Evolutionary conservation across 306 rosid genomes (phyloP).

Genomic region (Arachis stenosperma): DNA sequence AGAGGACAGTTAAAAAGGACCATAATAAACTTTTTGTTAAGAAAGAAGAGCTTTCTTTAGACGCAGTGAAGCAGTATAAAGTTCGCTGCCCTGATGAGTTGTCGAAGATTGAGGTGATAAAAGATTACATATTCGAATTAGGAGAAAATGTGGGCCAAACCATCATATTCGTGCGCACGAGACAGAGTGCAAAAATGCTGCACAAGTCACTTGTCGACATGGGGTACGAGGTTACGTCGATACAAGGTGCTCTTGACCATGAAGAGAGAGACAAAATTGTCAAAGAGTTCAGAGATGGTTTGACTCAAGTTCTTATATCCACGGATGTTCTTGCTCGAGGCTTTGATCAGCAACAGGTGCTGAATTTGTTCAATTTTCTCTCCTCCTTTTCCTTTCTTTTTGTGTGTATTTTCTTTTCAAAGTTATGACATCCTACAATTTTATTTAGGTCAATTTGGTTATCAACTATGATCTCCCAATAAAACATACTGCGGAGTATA

Average conservation of each 20-base stretch:
- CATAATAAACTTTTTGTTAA: slow-evolving; percentile 70
- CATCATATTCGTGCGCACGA: slow-evolving; percentile 69
- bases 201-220: slow-evolving; percentile 53
- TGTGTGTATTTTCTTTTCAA: neutral
- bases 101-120: slow-evolving; percentile 56
- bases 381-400: neutral
- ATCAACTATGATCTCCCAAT: slow-evolving; percentile 77
- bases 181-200: slow-evolving; percentile 60
- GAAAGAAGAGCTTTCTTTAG: slow-evolving; percentile 72
- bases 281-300: slow-evolving; percentile 68
- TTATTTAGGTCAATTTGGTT: slow-evolving; percentile 62
- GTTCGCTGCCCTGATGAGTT: slow-evolving; percentile 65
- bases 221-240: slow-evolving; percentile 67
- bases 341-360: slow-evolving; percentile 81
- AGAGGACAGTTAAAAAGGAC: slow-evolving; percentile 53
- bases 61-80: slow-evolving; percentile 69
- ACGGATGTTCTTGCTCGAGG: slow-evolving; percentile 83
- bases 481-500: slow-evolving; percentile 43
- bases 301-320: slow-evolving; percentile 74
- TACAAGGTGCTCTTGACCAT: slow-evolving; percentile 63
- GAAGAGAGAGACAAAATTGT: slow-evolving; percentile 70
- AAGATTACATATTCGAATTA: slow-evolving; percentile 59
- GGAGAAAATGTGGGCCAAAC: slow-evolving; percentile 81
- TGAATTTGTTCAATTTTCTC: neutral
- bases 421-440: slow-evolving; percentile 14